Evolutionary conservation across 2,329 filamentous ascomycete genomes (phyloP), one percentile per base, ranked within the genome.

Genomic region (Fusarium falciforme): DNA sequence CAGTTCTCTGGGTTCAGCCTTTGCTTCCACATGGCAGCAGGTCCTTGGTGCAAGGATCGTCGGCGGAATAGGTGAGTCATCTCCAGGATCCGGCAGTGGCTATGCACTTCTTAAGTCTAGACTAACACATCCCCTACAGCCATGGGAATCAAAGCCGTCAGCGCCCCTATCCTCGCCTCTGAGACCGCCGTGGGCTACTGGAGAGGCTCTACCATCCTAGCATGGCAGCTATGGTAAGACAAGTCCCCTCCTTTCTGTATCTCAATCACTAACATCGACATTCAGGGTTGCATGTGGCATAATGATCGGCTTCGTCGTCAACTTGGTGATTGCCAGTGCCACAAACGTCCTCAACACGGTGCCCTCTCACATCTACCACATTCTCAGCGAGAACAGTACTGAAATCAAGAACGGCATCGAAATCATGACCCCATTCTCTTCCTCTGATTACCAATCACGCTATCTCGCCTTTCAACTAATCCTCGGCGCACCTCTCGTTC

Each of bases 101-200:
- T 14, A 22, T 14, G 20, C 20, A 42, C 40, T 11, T 42, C 11
- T 42, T 42, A 20, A 42, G n/a, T 4, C 11, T 14, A 14, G n/a
- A 4, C 20, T 58, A 3, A n/a, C 2, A 2, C 16, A 14, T 3
- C 11, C 2, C n/a, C 5, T 11, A 27, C 54, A 76, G 85, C 84
- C 1, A 87, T 87, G 85, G 85, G 85, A 0, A 81, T 87, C 29
- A 87, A 87, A 68, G 85, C 86, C 1, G 85, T 87, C 38, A 87
- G 84, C 40, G 85, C 85, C 0, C 84, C 85, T 1, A 85, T 87
- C 17, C 79, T 87, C 3, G 85, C 85, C 3, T 84, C 84, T 9
- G 86, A 87, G 73, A 86, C 84, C 0, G 84, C 85, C 0, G 81
- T 86, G 16, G 84, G 84, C 0, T 86, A 84, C 69, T 87, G 85